A percentile compares a stretch with the other conserved stretches of the same genome.
These are phyloP conservation scores for Arachnopeziza araneosa DNA, from an alignment of 2,329 filamentous ascomycete genomes.

Conservation along the genomic window DNA sequence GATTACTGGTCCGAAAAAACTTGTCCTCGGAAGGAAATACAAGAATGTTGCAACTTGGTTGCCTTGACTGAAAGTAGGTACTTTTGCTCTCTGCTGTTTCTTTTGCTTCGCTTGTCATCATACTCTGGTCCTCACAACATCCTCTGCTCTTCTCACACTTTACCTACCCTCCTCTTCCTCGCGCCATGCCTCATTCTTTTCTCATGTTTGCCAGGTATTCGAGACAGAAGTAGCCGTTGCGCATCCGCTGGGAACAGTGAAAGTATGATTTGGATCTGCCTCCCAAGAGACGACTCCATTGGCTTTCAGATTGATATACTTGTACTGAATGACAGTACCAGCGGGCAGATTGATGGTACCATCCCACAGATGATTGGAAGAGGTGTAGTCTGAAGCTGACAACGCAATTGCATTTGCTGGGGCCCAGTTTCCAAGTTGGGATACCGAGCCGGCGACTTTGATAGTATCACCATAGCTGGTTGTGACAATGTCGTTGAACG, in stretches of 20 bases:
- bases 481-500: constrained; percentile 53
- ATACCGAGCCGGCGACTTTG: constrained; percentile 56
- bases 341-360: constrained; percentile 48
- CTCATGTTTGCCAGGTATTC: constrained; percentile 18
- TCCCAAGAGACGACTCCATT: constrained; percentile 59
- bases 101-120: not conserved
- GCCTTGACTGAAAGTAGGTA: not conserved
- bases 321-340: constrained; percentile 57
- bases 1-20: no score
- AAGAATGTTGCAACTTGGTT: no score
- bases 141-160: not conserved
- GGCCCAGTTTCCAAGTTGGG: constrained; percentile 59
- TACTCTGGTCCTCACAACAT: not conserved
- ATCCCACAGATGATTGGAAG: constrained; percentile 56
- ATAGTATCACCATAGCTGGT: constrained; percentile 60
- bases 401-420: constrained; percentile 48
- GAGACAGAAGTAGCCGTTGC: constrained; percentile 20
- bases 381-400: constrained; percentile 53
- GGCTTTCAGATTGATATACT: constrained; percentile 56
- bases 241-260: constrained; percentile 24
- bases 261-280: constrained; percentile 39
- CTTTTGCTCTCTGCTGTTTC: not conserved
- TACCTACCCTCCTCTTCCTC: not conserved
- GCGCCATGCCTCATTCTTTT: not conserved
- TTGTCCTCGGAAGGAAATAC: no score